Percentiles rank a stretch among this genome's conserved stretches.
Conservation (phyloP, 2,329 filamentous ascomycete genomes). For the Gliomastix tumulicola region DNA sequence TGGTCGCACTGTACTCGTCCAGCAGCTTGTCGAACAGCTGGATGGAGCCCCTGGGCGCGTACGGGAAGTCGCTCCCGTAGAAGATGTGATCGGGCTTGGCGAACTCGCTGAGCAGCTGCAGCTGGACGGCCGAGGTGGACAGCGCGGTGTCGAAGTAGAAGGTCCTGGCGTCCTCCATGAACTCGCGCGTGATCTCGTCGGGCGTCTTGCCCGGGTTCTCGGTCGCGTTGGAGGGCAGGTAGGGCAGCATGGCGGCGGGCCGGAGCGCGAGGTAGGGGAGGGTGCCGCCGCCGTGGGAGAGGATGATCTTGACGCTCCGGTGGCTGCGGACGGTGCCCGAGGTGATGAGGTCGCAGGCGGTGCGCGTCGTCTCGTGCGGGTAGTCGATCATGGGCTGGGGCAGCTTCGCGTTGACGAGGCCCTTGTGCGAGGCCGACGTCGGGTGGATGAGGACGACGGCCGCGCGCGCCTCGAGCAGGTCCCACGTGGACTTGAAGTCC, state of each 20-base stretch:
- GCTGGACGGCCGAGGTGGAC: conserved; percentile 13
- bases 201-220: too few relatives aligned
- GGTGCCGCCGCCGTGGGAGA: conserved; percentile 4
- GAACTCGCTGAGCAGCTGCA: conserved; percentile 20
- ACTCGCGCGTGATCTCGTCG: too few relatives aligned
- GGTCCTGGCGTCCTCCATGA: not conserved
- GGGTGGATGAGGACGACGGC: conserved; percentile 40
- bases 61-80: conserved; percentile 25
- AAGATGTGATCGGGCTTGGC: conserved; percentile 16
- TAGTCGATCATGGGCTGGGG: conserved; percentile 4
- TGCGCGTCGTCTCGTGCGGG: conserved; percentile 3
- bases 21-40: too few relatives aligned
- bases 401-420: not conserved
- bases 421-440: conserved; percentile 21
- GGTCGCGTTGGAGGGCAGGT: not conserved
- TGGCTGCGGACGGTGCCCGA: not conserved
- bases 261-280: conserved; percentile 1
- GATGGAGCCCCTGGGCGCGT: too few relatives aligned
- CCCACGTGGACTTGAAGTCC: conserved; percentile 31
- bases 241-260: not conserved
- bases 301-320: conserved; percentile 1
- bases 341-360: conserved; percentile 2
- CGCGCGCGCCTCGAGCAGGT: conserved; percentile 27
- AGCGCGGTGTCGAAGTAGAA: conserved; percentile 6
- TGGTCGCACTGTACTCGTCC: too few relatives aligned